Base-by-base conservation (phyloP, 371 early-diverging fungal genomes). In the Rhizomucor pusillus region DNA sequence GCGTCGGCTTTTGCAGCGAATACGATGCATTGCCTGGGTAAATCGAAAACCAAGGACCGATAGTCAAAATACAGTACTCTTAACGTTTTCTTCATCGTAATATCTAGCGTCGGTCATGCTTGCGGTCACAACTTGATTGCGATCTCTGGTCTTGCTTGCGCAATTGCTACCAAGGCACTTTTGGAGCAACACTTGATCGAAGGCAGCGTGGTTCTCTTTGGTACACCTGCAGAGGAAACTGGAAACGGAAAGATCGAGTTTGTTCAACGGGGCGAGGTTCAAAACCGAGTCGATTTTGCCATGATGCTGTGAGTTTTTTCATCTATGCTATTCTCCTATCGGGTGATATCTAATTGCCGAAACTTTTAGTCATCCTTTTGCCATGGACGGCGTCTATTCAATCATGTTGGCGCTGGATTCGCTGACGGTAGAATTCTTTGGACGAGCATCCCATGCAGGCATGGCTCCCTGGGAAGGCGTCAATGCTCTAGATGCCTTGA, bases 201-300 rank as follows among this genome's bases (percentile, higher is more conserved):
- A 9, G 90, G 85, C 14, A 67, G 69, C 13, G 82, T 91, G 45
- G 79, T 69, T 39, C 66, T 91, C 43, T 88, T 84, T 77, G 93
- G 91, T 18, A 89, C 90, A 2, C 92, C 93, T 5, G 90, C 88
- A 5, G 92, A 92, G 63, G 89, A 92, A 64, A 71, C 75, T 0
- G 64, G 65, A 0, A 84, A 84, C 29, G 92, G 91, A 25, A 93
- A 93, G 60, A 80, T 87, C 41, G 60, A 56, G 2, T 79, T 93
- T 77, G 66, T 88, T 22, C 56, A 86, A 13, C 46, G 65, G 2
- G 86, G 85, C 3, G 83, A 80, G 10, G 81, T 91, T 52, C 62
- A 85, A 16, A 69, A 66, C 16, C 52, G 58, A 11, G 76, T 79
- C 1, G 90, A 90, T 57, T 66, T 87, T 4, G 74, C 82, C 47